Base-by-base conservation (phyloP, 2,329 filamentous ascomycete species). In the Alternaria longipes region DNA sequence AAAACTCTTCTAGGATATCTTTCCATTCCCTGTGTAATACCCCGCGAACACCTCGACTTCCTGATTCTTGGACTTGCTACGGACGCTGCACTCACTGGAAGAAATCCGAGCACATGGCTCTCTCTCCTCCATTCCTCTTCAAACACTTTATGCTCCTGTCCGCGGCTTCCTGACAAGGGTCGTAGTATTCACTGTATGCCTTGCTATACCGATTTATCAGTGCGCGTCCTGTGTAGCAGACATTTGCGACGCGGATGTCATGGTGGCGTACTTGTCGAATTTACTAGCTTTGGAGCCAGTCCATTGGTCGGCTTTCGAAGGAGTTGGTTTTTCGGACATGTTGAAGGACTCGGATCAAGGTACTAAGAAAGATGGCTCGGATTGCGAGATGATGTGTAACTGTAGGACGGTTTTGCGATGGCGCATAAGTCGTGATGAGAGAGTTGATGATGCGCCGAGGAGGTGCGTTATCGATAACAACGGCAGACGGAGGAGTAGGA, bases 131-230 rank as follows among this genome's bases (percentile, higher is more conserved):
- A 78, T 99, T 99, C 22, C 95, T 88, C 76, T 93, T 90, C 74
- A 99, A 82, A 74, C 95, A 99, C 78, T 88, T 90, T 69, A 97
- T 89, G 80, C 94, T 97, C 74, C 87, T 87, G 68, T 90, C 84
- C 8, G 95, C 94, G 5, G 93, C 93, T 73, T 97, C 94, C 78
- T 98, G 94, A 80, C 95, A 99, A 2, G 95, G 95, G 73, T 99
- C 95, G 78, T 92, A 93, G 81, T 91, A 98, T 78, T 97, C 90
- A 84, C 93, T 97, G 74, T 90, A 88, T 56, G 85, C 86, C 84
- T 98, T 98, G 69, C 94, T 97, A 73, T 62, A 16, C n/a, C 9
- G 34, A 14, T 7, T 5, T 14, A 59, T 71, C 52, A 71, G 67
- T 18, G 20, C n/a, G n/a, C 44, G 14, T 34, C 36, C 30, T 46